Percentiles rank a stretch among this genome's conserved stretches.
phyloP scores from a whole-genome alignment of 352 stramenopile species.

The Phytopythium helicoides region DNA sequence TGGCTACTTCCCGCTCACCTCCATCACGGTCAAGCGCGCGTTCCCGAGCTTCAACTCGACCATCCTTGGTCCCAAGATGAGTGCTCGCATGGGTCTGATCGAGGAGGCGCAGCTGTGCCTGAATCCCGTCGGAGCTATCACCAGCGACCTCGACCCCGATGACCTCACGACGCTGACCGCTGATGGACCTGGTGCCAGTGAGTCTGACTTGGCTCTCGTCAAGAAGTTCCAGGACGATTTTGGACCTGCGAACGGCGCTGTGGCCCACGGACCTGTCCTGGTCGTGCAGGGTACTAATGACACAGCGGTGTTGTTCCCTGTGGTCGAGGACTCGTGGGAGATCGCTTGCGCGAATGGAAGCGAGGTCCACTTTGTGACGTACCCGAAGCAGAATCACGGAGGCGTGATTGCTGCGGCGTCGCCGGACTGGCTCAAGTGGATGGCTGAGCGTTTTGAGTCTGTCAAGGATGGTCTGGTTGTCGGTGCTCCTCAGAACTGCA shows the following conservation, averaged over 20 bases:
- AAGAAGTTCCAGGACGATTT: conserved; percentile 6
- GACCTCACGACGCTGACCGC: conserved; percentile 4
- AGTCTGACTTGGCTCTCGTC: not conserved
- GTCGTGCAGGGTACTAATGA: conserved; percentile 11
- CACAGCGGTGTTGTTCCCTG: conserved; percentile 4
- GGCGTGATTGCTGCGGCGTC: not conserved
- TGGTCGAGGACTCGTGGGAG: conserved; percentile 7
- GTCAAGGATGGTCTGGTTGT: not conserved
- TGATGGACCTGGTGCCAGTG: not conserved
- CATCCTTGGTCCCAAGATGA: conserved; percentile 6
- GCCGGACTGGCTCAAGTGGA: conserved; percentile 1
- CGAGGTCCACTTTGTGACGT: conserved; percentile 9
- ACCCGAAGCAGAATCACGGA: no score
- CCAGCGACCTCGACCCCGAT: conserved; percentile 2
- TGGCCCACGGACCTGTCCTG: conserved; percentile 5
- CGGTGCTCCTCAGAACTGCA: not conserved
- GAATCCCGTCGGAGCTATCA: not conserved
- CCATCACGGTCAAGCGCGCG: conserved; percentile 1
- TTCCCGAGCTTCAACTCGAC: conserved; percentile 7
- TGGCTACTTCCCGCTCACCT: not conserved
- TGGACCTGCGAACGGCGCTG: conserved; percentile 4
- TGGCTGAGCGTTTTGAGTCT: not conserved
- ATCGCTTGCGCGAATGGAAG: conserved; percentile 3
- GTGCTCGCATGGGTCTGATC: conserved; percentile 1
- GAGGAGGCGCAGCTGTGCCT: conserved; percentile 10